phyloP scores from a whole-genome alignment of 768 basidiomycete genomes.

The Amanita pseudoporphyria region DNA sequence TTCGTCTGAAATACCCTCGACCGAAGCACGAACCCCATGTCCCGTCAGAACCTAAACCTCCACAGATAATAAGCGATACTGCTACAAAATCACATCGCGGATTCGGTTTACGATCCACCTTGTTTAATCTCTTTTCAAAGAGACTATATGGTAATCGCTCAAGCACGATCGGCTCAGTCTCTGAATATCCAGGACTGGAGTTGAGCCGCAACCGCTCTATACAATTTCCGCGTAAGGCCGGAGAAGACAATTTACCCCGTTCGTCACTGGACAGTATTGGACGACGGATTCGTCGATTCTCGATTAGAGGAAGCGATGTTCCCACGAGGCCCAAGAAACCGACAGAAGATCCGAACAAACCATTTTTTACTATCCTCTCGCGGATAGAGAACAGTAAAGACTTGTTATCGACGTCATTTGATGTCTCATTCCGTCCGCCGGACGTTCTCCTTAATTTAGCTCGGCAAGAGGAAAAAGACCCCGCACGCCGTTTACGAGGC shows the following conservation, averaged over 20 bases:
- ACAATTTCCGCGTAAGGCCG: constrained; percentile 3
- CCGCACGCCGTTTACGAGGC: constrained; percentile 33
- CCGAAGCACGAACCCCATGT: constrained; percentile 18
- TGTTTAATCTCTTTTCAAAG: constrained; percentile 33
- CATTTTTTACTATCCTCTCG: constrained; percentile 30
- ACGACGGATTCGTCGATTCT: constrained; percentile 25
- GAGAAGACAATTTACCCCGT: constrained; percentile 13
- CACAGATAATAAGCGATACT: constrained; percentile 1
- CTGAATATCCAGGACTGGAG: constrained; percentile 23
- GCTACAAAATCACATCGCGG: constrained; percentile 15
- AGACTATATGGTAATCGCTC: constrained; percentile 16
- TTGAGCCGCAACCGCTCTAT: constrained; percentile 14
- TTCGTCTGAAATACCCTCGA: constrained; percentile 35
- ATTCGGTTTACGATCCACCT: constrained; percentile 28
- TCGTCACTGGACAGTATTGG: constrained; percentile 21
- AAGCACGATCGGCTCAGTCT: constrained; percentile 11
- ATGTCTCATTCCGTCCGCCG: constrained; percentile 38
- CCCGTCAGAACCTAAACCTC: constrained; percentile 15
- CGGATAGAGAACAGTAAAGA: constrained; percentile 29
- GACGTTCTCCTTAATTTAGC: constrained; percentile 39
- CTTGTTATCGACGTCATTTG: constrained; percentile 45
- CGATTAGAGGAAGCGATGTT: constrained; percentile 23
- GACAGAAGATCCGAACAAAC: constrained; percentile 13
- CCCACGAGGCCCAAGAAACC: constrained; percentile 5
- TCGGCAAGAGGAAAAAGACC: constrained; percentile 34